Base-by-base conservation (phyloP, 345 rosid genomes). In the Rubroshorea leprosula region DNA sequence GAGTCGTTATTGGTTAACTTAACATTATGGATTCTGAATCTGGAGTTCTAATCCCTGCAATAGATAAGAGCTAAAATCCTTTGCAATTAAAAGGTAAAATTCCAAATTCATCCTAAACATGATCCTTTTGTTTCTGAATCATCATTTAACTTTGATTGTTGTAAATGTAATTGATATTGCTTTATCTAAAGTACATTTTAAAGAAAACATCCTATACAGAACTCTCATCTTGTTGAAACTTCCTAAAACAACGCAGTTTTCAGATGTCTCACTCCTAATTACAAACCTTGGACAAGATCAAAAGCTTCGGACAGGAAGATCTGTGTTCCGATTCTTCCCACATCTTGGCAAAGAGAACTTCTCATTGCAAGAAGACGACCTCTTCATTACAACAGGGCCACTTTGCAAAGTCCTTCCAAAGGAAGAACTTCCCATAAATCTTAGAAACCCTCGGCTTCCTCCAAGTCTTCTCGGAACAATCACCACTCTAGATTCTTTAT, bases 321-420 rank as follows among this genome's bases (percentile, higher is more conserved):
- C 47, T 16, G 47, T 2, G 3, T 44, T 44, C 17, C 47, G 47
- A 44, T n/a, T 16, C 35, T 29, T 29, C 4, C 35, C 9, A 29
- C 35, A 29, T 29, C 35, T 44, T 44, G 48, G 62, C 18, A 70
- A 51, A 47, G 74, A 68, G 68, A 71, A 72, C 70, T 79, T 78
- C 7, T 84, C 92, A 49, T 70, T 72, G 66, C 74, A 80, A 5
- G 96, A 88, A 47, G 73, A 31, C 21, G 90, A 81, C 62, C 90
- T 83, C 61, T 71, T 80, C 54, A 74, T 63, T 46, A 80, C 75
- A 61, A 76, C 70, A 47, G 83, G 68, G 7, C 74, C 64, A 23
- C 55, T 65, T 20, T 55, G 72, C 31, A 70, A 55, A 18, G 77
- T 70, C 66, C 75, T 76, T 58, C 69, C 84, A 14, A 50, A 8